Evolutionary conservation across 768 basidiomycete genomes (phyloP).

Genomic region (Tremella mesenterica): DNA sequence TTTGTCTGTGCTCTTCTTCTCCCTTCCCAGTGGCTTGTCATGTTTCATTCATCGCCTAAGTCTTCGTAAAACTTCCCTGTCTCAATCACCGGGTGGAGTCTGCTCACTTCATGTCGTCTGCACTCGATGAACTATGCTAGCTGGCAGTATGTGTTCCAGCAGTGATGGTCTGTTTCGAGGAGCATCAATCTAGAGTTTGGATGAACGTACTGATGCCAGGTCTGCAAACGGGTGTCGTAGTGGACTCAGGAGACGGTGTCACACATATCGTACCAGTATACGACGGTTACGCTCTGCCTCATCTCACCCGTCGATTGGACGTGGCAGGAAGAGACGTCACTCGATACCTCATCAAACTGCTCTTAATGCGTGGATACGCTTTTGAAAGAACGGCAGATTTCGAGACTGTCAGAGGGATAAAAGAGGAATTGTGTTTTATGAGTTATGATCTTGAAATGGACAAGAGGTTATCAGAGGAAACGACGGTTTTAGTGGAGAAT

Average conservation of each 20-base stretch:
- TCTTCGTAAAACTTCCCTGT: not conserved
- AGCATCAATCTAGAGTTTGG: not conserved
- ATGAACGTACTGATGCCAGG: conserved; percentile 51
- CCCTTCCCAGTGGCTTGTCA: not conserved
- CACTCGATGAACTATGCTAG: no score
- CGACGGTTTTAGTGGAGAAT: conserved; percentile 88
- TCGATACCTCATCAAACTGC: conserved; percentile 95
- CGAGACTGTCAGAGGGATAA: conserved; percentile 96
- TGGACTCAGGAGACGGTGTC: conserved; percentile 98
- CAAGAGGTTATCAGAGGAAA: conserved; percentile 85
- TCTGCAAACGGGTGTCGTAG: conserved; percentile 94
- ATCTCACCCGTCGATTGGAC: conserved; percentile 85
- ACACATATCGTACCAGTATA: conserved; percentile 99
- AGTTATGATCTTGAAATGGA: conserved; percentile 97
- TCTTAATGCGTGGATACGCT: conserved; percentile 99
- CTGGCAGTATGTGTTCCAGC: no score
- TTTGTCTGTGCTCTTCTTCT: not conserved
- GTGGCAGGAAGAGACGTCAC: conserved; percentile 98
- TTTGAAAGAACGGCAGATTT: conserved; percentile 99
- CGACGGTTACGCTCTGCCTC: conserved; percentile 90
- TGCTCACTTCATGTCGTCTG: no score
- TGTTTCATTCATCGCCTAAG: not conserved
- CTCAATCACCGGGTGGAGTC: no score
- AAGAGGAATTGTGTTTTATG: conserved; percentile 97
- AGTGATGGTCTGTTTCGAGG: no score